Evolutionary conservation across 805 yeast species (phyloP).

Genomic region (Kockiozyma suomiensis): DNA sequence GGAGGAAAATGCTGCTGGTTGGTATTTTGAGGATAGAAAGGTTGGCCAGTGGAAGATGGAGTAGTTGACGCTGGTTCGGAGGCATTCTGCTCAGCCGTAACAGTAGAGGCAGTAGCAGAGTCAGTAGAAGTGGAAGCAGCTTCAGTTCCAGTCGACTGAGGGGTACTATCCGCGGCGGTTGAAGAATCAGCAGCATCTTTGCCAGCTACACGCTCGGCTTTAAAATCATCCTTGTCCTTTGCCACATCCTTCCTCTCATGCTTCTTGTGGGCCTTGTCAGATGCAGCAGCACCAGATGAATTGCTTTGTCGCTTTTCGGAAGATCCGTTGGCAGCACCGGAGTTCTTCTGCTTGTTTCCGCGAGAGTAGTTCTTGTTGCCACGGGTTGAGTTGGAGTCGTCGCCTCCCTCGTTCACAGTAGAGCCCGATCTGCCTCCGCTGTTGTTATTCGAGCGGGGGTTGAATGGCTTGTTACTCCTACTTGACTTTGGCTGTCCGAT

Average conservation of each 20-base stretch:
- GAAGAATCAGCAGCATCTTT: neutral
- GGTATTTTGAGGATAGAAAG: neutral
- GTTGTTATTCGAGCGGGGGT: constrained; percentile 7
- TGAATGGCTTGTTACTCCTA: constrained; percentile 40
- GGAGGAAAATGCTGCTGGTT: constrained; percentile 2
- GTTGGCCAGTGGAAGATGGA: constrained; percentile 6
- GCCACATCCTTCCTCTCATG: constrained; percentile 21
- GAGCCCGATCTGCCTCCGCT: constrained; percentile 11
- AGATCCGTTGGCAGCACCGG: constrained; percentile 20
- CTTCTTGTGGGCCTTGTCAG: constrained; percentile 20
- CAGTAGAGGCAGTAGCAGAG: neutral
- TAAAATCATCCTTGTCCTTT: neutral
- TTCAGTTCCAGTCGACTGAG: neutral
- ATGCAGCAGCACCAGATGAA: constrained; percentile 9
- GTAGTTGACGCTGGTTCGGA: neutral
- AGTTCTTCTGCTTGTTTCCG: constrained; percentile 32
- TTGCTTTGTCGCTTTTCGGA: constrained; percentile 21
- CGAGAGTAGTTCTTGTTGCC: constrained; percentile 19
- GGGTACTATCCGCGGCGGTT: neutral
- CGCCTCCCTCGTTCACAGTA: constrained; percentile 2
- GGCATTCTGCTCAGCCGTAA: neutral
- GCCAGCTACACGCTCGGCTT: no score
- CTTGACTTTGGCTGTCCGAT: constrained; percentile 42
- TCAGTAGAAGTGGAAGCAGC: neutral
- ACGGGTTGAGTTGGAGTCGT: constrained; percentile 7